Evolutionary conservation across 805 yeast genomes (phyloP).

Genomic region (Metschnikowia drakensbergensis): DNA sequence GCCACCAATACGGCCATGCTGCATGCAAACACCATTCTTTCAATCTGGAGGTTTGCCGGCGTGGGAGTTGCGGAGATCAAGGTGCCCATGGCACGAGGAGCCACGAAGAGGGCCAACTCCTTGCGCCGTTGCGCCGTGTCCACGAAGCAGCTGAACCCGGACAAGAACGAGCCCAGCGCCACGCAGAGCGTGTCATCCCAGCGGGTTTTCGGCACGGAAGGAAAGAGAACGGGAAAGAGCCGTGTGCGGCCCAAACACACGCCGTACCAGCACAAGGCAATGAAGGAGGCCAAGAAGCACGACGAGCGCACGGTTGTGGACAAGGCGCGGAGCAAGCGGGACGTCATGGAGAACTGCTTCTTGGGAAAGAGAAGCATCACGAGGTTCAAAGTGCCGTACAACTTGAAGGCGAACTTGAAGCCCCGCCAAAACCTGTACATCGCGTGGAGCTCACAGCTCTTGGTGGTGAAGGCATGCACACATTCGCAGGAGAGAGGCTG

Average conservation of each 20-base stretch:
- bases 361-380: conserved; percentile 24
- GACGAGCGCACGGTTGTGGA: conserved; percentile 37
- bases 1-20: conserved; percentile 37
- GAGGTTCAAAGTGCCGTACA: conserved; percentile 41
- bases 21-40: conserved; percentile 30
- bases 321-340: conserved; percentile 21
- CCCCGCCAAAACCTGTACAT: conserved; percentile 43
- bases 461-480: conserved; percentile 38
- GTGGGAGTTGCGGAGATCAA: conserved; percentile 27
- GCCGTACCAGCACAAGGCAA: conserved; percentile 44
- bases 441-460: conserved; percentile 45
- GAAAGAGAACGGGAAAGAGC: conserved; percentile 37
- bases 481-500: conserved; percentile 38
- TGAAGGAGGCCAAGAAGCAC: conserved; percentile 40
- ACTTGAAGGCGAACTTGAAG: conserved; percentile 35
- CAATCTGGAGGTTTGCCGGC: conserved; percentile 24
- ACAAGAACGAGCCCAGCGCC: conserved; percentile 34
- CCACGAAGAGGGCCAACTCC: conserved; percentile 47
- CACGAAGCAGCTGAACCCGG: conserved; percentile 41
- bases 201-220: conserved; percentile 27
- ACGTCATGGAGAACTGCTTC: conserved; percentile 14
- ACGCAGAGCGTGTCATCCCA: conserved; percentile 42
- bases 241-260: conserved; percentile 43
- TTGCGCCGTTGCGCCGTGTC: conserved; percentile 41
- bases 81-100: conserved; percentile 38